Conservation (phyloP, 1,284 basidiomycete genomes). For the Neolentinus lepideus region DNA sequence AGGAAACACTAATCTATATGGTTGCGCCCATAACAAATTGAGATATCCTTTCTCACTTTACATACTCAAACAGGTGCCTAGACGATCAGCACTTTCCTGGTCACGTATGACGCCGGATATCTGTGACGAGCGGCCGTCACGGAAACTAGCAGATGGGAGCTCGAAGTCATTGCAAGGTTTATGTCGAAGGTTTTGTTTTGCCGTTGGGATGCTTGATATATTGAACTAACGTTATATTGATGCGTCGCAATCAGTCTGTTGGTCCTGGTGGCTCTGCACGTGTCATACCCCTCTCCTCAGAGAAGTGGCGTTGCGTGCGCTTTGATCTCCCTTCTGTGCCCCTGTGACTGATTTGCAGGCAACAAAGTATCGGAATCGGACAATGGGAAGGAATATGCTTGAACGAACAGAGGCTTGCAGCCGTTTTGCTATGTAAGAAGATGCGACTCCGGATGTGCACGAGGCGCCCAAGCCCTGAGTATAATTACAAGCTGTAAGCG, state of each 20-base stretch:
- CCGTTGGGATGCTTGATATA: neutral
- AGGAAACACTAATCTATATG: neutral
- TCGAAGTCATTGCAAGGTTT: no score
- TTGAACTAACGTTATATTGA: neutral
- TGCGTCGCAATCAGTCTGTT: neutral
- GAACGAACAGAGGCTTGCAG: neutral
- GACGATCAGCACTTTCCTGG: neutral
- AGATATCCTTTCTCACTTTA: neutral
- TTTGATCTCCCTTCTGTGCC: neutral
- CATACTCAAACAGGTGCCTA: neutral
- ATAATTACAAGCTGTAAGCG: neutral
- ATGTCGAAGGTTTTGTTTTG: no score
- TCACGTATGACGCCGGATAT: neutral
- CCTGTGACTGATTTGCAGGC: neutral
- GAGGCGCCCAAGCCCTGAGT: constrained; percentile 2
- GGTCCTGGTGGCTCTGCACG: neutral
- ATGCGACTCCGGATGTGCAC: neutral
- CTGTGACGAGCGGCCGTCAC: no score
- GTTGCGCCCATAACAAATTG: neutral
- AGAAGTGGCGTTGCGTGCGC: neutral
- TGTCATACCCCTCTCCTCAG: neutral
- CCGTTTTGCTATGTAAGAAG: neutral
- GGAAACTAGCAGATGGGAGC: no score
- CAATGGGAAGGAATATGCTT: neutral
- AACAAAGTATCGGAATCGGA: neutral